Conservation (phyloP, 352 stramenopile species). For the Globisporangium rhizosaccharum region DNA sequence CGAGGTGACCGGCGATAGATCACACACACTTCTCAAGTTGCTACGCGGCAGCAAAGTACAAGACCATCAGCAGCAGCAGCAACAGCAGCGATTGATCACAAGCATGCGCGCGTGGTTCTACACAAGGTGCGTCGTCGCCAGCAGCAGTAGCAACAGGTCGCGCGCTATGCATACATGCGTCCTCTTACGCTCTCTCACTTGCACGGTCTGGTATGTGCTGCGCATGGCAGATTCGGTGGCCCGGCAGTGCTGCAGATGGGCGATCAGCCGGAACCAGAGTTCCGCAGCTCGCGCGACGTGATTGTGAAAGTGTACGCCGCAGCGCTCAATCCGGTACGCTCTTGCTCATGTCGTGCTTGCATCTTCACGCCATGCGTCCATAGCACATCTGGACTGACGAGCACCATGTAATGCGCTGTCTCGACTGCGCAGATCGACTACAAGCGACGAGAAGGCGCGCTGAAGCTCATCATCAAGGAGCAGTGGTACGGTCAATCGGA, state of each 20-base stretch:
- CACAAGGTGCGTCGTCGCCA: slow-evolving; percentile 34
- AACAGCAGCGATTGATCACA: background rate
- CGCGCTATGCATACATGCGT: too few species aligned
- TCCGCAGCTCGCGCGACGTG: slow-evolving; percentile 50
- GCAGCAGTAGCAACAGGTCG: background rate
- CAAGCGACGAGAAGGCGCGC: slow-evolving; percentile 64
- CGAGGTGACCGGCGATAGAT: background rate
- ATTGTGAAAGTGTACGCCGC: slow-evolving; percentile 60
- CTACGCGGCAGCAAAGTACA: background rate
- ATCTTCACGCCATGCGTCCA: background rate
- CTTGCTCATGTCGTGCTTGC: background rate
- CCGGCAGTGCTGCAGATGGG: slow-evolving; percentile 54
- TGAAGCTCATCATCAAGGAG: slow-evolving; percentile 54
- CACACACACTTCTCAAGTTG: background rate
- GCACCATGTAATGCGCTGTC: background rate
- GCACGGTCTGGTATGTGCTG: background rate
- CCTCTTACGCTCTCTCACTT: background rate
- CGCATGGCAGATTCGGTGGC: slow-evolving; percentile 41
- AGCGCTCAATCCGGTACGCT: slow-evolving; percentile 50
- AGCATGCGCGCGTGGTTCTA: slow-evolving; percentile 78
- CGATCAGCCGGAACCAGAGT: slow-evolving; percentile 39
- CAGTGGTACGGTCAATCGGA: slow-evolving; percentile 18
- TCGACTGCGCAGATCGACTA: slow-evolving; percentile 57
- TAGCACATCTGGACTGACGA: background rate
- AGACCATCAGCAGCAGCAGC: background rate